Conservation (phyloP, 352 stramenopile species). For the Phytophthora palmivora region DNA sequence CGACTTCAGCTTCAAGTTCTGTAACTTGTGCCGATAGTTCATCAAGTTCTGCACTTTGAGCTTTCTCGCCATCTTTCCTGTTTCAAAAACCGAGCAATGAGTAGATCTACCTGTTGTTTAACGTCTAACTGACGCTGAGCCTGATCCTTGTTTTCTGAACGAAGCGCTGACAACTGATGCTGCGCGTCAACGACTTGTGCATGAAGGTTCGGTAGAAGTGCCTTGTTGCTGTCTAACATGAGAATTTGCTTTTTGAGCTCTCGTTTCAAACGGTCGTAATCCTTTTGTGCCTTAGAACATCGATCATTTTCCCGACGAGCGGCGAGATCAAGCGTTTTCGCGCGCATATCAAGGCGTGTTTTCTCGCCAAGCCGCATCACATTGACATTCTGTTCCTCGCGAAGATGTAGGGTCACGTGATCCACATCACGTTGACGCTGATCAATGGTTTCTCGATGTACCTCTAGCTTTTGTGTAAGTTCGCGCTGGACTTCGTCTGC, state of each 20-base stretch:
- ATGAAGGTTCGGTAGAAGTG: conserved; percentile 82
- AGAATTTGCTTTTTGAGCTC: conserved; percentile 91
- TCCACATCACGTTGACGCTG: conserved; percentile 93
- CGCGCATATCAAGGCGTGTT: conserved; percentile 67
- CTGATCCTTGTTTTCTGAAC: conserved; percentile 77
- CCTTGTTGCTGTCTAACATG: conserved; percentile 72
- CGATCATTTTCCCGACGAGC: conserved; percentile 71
- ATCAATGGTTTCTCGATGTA: conserved; percentile 91
- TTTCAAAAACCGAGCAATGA: conserved; percentile 89
- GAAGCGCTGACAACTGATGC: conserved; percentile 64
- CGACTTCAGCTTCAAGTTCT: conserved; percentile 82
- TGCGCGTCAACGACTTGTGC: conserved; percentile 82
- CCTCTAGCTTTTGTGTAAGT: conserved; percentile 86
- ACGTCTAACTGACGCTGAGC: conserved; percentile 73
- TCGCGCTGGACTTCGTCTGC: conserved; percentile 83
- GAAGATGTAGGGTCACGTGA: conserved; percentile 86
- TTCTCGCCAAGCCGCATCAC: conserved; percentile 78
- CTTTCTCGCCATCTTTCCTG: conserved; percentile 88
- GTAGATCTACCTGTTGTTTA: conserved; percentile 92
- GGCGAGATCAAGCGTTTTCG: conserved; percentile 58
- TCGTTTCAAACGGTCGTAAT: conserved; percentile 88
- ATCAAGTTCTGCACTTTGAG: conserved; percentile 72
- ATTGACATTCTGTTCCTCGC: conserved; percentile 87
- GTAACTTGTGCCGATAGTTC: conserved; percentile 66
- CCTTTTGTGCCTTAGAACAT: conserved; percentile 67